phyloP scores from a whole-genome alignment of 352 stramenopile species.

The Sclerospora graminicola region DNA sequence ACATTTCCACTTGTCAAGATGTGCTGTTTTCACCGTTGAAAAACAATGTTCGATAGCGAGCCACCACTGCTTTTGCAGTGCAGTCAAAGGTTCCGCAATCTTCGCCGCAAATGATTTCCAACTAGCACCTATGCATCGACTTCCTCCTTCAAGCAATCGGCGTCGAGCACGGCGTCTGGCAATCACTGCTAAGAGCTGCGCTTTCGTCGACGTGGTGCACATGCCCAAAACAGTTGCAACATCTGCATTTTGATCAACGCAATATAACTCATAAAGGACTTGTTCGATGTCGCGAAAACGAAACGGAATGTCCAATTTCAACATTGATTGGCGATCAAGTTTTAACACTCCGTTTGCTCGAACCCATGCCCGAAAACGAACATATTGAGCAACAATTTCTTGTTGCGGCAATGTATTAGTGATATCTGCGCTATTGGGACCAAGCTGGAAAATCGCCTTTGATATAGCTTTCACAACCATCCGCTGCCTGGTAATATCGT shows the following conservation, averaged over 20 bases:
- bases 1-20: constrained; percentile 1
- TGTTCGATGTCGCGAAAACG: constrained; percentile 4
- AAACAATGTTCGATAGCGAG: constrained; percentile 11
- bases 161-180: background rate
- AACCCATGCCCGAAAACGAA: constrained; percentile 12
- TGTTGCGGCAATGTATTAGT: background rate
- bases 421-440: background rate
- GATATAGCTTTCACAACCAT: constrained; percentile 2
- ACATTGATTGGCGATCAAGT: constrained; percentile 8
- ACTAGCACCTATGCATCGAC: background rate
- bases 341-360: constrained; percentile 1
- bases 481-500: constrained; percentile 10
- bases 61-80: background rate
- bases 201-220: constrained; percentile 5
- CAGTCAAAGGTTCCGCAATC: background rate
- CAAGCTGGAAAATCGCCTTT: constrained; percentile 5
- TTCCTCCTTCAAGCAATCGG: background rate
- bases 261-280: constrained; percentile 7
- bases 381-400: constrained; percentile 1
- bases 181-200: background rate
- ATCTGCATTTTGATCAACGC: background rate
- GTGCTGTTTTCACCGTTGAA: background rate
- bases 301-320: constrained; percentile 6
- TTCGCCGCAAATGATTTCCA: background rate
- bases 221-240: constrained; percentile 6